Evolutionary conservation across 1,284 basidiomycete genomes (phyloP), one percentile per base, ranked within the genome.

Genomic region (Apiotrichum laibachii): DNA sequence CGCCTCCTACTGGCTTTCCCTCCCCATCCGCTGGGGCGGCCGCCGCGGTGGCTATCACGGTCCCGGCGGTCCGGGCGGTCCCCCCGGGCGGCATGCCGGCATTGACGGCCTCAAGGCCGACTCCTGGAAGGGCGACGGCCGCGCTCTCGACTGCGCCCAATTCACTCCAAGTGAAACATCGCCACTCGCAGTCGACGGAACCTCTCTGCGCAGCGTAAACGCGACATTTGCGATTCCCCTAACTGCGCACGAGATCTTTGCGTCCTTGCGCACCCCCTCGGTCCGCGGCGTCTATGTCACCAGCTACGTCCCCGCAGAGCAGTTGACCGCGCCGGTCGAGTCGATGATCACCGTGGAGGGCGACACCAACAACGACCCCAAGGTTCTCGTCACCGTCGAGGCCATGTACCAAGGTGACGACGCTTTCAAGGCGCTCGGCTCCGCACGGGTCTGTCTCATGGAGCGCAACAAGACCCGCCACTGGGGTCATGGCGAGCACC

Each of bases 401-500:
- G 60, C 45, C 34, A 42, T 21, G 47, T 45, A 26, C 61, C 45
- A 51, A 55, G 50, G 56, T 19, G 59, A 60, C 18, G 48, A 46
- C 39, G 18, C 33, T 35, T 1, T 49, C 54, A 22, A 50, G 34
- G 18, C 64, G 59, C n/a, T 34, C 35, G 26, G 9, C 10, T 21
- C 43, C 2, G 18, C 53, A 5, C 48, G 47, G 3, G 48, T 65
- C 13, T 67, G 65, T 31, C 50, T 63, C 31, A 57, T 61, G 57
- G 34, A 53, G n/a, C 49, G 55, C 18, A 45, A 22, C 18, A 11
- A 21, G 19, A 39, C 49, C 16, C 42, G 4, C 26, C 31, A 40
- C 51, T n/a, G 5, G 31, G 39, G 12, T 12, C 47, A 19, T 10
- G 22, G n/a, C 34, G 26, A 34, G 16, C 37, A n/a, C 21, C 26